phyloP scores from a whole-genome alignment of 1,284 basidiomycete genomes.

The Cystobasidium slooffiae region DNA sequence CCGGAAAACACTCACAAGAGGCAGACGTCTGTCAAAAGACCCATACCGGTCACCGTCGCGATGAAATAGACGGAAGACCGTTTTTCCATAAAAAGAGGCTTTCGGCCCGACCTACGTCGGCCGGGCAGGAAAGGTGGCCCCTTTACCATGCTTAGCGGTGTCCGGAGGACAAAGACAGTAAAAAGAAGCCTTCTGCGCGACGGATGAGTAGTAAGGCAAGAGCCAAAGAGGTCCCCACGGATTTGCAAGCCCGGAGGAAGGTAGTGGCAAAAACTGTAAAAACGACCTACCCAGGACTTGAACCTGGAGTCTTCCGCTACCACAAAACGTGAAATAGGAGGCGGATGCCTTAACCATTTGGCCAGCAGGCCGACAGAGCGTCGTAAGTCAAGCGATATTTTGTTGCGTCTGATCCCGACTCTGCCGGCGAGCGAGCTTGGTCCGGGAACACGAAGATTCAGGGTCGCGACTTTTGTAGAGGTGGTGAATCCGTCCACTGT shows the following conservation, averaged over 20 bases:
- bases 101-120: conserved; percentile 7
- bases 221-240: too few species aligned
- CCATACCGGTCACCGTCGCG: conserved; percentile 31
- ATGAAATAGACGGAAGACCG: conserved; percentile 30
- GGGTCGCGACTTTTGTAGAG: too few species aligned
- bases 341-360: conserved; percentile 28
- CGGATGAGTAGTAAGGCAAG: too few species aligned
- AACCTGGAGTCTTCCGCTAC: conserved; percentile 24
- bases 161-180: too few species aligned
- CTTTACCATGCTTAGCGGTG: not conserved
- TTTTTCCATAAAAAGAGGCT: conserved; percentile 15
- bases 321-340: conserved; percentile 9
- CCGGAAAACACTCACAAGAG: conserved; percentile 12
- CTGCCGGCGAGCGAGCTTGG: not conserved
- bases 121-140: conserved; percentile 1
- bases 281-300: conserved; percentile 27
- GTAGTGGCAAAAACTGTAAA: not conserved
- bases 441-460: too few species aligned
- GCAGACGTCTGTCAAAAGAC: conserved; percentile 42
- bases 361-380: not conserved
- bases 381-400: not conserved
- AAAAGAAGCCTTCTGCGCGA: too few species aligned
- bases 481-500: too few species aligned
- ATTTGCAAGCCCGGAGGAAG: not conserved
- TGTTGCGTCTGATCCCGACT: too few species aligned